These are phyloP conservation scores for Apiospora koreana DNA, from an alignment of 2,329 filamentous ascomycete species.

Conservation along the genomic window DNA sequence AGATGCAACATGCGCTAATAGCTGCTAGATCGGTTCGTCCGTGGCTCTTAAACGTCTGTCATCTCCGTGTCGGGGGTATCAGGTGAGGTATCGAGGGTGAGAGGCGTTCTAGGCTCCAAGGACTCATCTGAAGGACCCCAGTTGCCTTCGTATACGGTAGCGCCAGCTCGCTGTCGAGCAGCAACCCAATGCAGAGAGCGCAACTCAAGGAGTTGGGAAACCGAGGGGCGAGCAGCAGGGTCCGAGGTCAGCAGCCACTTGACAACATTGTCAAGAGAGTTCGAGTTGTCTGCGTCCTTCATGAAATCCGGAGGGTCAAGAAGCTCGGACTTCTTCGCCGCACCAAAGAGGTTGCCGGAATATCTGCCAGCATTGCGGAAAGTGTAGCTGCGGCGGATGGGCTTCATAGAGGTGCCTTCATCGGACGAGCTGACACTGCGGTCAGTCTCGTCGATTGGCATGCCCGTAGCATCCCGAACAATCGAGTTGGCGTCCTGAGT, in stretches of 20 bases:
- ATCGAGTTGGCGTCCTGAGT: conserved; percentile 76
- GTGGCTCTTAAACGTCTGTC: conserved; percentile 52
- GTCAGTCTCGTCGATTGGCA: conserved; percentile 54
- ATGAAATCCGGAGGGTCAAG: conserved; percentile 81
- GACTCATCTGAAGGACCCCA: conserved; percentile 77
- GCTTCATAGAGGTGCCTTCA: conserved; percentile 24
- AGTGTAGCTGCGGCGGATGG: conserved; percentile 25
- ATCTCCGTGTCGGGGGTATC: conserved; percentile 53
- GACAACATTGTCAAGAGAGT: conserved; percentile 82
- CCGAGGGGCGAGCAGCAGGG: conserved; percentile 70
- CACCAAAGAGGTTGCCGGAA: conserved; percentile 46
- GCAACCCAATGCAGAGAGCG: conserved; percentile 81
- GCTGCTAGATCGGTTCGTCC: conserved; percentile 20
- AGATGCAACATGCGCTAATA: conserved; percentile 17
- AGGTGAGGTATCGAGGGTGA: conserved; percentile 9
- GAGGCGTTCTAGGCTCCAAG: conserved; percentile 31
- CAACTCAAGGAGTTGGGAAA: conserved; percentile 71
- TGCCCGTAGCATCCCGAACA: conserved; percentile 72
- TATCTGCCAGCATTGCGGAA: conserved; percentile 28
- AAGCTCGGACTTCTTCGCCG: conserved; percentile 50
- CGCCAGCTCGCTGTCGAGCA: conserved; percentile 75
- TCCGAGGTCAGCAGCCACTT: conserved; percentile 84
- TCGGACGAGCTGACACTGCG: conserved; percentile 35
- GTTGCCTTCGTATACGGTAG: conserved; percentile 94
- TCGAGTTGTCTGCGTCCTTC: conserved; percentile 69